Base-by-base conservation (phyloP, 179 eudicot genomes). In the Beta macrorhiza region DNA sequence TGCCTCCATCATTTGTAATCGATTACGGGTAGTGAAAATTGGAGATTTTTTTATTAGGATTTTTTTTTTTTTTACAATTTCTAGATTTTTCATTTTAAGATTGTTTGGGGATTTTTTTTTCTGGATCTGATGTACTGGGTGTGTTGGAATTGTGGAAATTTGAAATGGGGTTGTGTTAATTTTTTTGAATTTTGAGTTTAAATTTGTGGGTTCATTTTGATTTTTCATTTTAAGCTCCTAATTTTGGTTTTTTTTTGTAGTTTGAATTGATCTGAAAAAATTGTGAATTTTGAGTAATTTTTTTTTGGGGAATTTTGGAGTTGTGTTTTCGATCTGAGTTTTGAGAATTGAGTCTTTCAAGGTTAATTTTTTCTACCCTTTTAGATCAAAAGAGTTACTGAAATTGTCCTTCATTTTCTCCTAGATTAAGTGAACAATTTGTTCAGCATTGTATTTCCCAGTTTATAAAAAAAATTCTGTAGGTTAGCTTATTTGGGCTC, bases 1-100 rank as follows among this genome's bases (percentile, higher is more conserved):
- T 85, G 82, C 22, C 81, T 79, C 22, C 81, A 75, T 75, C 64
- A 0, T 77, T 67, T 42, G 74, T 49, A 25, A 49, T 83, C 42
- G 86, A 86, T 83, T 83, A 80, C 80, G 86, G 83, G 14, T 80
- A 76, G 64, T 70, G 15, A 61, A 15, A 51, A 59, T 69, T 62
- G 5, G 15, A 11, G 49, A 16, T 25, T 29, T 64, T 81, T 14
- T 29, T 29, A 29, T 29, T 29, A 29, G 1, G 5, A 67, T 2
- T 44, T 25, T 51, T 7, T 22, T 6, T 57, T 65, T 62, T 20
- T 4, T 74, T 10, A 14, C 2, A 7, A 7, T 55, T 56, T 56
- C 1, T 29, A 29, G 32, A 0, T 59, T 61, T 70, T 63, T 47
- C 3, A 7, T 44, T 68, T 49, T 44, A 0, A 25, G 45, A 7